phyloP scores from a whole-genome alignment of 2,329 filamentous ascomycete genomes.

The Paraconiothyrium brasiliense region DNA sequence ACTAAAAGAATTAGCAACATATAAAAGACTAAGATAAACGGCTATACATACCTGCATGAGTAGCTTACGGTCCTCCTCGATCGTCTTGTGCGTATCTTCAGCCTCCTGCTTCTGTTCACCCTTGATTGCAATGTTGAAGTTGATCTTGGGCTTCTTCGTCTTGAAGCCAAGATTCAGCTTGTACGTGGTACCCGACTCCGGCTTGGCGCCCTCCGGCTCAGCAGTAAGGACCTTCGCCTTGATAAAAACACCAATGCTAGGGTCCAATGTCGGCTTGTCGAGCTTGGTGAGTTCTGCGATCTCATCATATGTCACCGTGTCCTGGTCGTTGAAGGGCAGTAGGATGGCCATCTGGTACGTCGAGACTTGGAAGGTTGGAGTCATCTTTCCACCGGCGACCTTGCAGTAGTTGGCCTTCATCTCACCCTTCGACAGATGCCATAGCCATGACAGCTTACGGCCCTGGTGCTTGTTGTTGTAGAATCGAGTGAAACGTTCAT shows the following conservation, averaged over 20 bases:
- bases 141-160: slow-evolving; percentile 97
- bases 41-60: slow-evolving; percentile 83
- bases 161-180: slow-evolving; percentile 94
- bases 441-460: slow-evolving; percentile 96
- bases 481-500: slow-evolving; percentile 88
- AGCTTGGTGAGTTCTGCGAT: slow-evolving; percentile 84
- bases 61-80: slow-evolving; percentile 96
- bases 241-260: slow-evolving; percentile 83
- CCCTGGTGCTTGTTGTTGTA: slow-evolving; percentile 98
- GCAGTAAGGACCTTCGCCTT: slow-evolving; percentile 90
- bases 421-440: slow-evolving; percentile 98
- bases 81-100: slow-evolving; percentile 98
- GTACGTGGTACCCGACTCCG: slow-evolving; percentile 80
- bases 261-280: slow-evolving; percentile 83
- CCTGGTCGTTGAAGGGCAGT: slow-evolving; percentile 91
- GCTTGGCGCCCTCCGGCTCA: slow-evolving; percentile 76
- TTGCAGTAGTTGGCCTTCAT: slow-evolving; percentile 94
- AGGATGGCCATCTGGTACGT: slow-evolving; percentile 98
- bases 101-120: slow-evolving; percentile 96
- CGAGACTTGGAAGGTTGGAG: slow-evolving; percentile 96
- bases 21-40: not conserved
- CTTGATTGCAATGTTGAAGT: slow-evolving; percentile 93
- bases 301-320: slow-evolving; percentile 85
- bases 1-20: slow-evolving; percentile 65
- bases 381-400: slow-evolving; percentile 71